Conservation (phyloP, 352 stramenopile genomes). For the Pythium aphanidermatum region DNA sequence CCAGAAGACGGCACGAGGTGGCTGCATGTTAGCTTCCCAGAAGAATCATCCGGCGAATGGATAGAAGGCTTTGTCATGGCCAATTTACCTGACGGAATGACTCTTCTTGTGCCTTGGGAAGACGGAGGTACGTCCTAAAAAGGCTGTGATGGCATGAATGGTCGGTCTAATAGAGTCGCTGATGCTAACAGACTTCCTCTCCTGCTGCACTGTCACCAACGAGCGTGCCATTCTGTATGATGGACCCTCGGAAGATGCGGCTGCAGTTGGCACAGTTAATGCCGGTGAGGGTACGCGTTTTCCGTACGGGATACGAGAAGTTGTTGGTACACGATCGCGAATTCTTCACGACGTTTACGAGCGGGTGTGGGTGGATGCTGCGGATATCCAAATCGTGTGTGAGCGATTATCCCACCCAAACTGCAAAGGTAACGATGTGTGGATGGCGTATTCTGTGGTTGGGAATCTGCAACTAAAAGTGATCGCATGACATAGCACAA, state of each 20-base stretch:
- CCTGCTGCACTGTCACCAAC: slow-evolving; percentile 37
- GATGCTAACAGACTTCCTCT: slow-evolving; percentile 22
- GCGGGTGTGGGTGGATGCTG: slow-evolving; percentile 49
- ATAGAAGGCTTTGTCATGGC: slow-evolving; percentile 52
- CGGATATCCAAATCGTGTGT: slow-evolving; percentile 40
- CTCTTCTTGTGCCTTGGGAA: slow-evolving; percentile 49
- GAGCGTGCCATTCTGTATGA: slow-evolving; percentile 34
- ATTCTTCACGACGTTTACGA: slow-evolving; percentile 42
- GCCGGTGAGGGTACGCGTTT: slow-evolving; percentile 26
- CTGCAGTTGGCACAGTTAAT: slow-evolving; percentile 27
- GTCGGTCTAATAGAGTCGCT: neutral
- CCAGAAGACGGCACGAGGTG: no score
- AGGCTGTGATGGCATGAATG: neutral
- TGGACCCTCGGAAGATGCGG: slow-evolving; percentile 18
- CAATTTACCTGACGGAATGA: slow-evolving; percentile 31
- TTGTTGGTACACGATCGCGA: slow-evolving; percentile 19
- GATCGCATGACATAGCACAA: no score
- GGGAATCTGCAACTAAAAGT: no score
- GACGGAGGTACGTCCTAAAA: slow-evolving; percentile 15
- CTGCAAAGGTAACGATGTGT: slow-evolving; percentile 36
- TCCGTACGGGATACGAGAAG: slow-evolving; percentile 39
- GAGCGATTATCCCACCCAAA: slow-evolving; percentile 30
- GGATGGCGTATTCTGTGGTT: slow-evolving; percentile 13
- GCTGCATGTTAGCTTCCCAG: slow-evolving; percentile 44
- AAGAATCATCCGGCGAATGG: slow-evolving; percentile 21